Percentiles rank a stretch among this genome's conserved stretches.
Evolutionary conservation across 2,329 filamentous ascomycete genomes (phyloP).

Genomic region (Aspergillus nomiae): DNA sequence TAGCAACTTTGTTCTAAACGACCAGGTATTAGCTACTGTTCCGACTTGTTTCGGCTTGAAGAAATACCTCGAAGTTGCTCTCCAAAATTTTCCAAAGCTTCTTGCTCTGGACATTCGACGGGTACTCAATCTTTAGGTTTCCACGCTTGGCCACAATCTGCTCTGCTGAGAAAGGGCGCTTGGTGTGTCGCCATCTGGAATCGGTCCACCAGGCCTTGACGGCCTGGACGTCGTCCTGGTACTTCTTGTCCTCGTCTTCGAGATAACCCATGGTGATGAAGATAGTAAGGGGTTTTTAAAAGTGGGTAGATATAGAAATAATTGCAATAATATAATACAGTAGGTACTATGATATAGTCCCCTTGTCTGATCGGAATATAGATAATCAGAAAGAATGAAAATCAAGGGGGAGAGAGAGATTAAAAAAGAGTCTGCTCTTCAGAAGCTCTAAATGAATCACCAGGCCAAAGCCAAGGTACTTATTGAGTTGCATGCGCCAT

Average conservation of each 20-base stretch:
- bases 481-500: conserved; percentile 35
- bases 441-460: conserved; percentile 21
- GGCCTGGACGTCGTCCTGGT: conserved; percentile 78
- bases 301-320: neutral
- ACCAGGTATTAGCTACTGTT: neutral
- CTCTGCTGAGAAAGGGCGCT: conserved; percentile 90
- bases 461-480: conserved; percentile 34
- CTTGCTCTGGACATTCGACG: conserved; percentile 85
- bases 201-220: conserved; percentile 95
- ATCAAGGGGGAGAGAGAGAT: conserved; percentile 9
- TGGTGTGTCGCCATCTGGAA: conserved; percentile 88
- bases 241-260: conserved; percentile 73
- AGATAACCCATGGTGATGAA: conserved; percentile 42
- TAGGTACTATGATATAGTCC: neutral
- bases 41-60: conserved; percentile 20
- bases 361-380: conserved; percentile 6
- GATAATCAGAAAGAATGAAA: conserved; percentile 9
- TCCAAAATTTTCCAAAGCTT: conserved; percentile 95
- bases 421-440: conserved; percentile 12
- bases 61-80: conserved; percentile 72
- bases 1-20: conserved; percentile 73
- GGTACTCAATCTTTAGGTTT: conserved; percentile 85
- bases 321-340: conserved; percentile 16
- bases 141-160: conserved; percentile 96
- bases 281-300: conserved; percentile 3